A percentile compares a stretch with the other conserved stretches of the same genome.
Evolutionary conservation across 2,329 filamentous ascomycete genomes (phyloP).

Genomic region (Penicillium sp.): DNA sequence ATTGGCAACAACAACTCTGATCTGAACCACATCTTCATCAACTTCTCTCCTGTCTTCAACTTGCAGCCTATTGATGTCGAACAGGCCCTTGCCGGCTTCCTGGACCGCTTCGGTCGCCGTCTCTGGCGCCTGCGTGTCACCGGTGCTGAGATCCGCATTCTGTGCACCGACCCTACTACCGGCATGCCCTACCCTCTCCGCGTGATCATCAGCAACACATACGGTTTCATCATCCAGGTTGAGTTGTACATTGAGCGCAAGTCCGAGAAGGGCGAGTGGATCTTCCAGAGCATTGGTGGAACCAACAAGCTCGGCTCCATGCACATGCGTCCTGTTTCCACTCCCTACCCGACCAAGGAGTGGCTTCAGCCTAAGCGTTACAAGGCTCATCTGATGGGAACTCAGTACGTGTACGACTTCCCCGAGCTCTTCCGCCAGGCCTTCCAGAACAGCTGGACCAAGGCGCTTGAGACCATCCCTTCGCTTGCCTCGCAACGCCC

Average conservation of each 20-base stretch:
- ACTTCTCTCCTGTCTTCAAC: constrained; percentile 96
- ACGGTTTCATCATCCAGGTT: constrained; percentile 93
- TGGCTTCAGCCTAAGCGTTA: constrained; percentile 98
- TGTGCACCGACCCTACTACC: constrained; percentile 84
- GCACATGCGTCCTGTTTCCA: constrained; percentile 84
- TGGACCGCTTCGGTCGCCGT: constrained; percentile 91
- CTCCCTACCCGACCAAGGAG: constrained; percentile 96
- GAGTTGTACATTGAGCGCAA: constrained; percentile 97
- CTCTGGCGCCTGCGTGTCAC: constrained; percentile 95
- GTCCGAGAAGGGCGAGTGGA: constrained; percentile 95
- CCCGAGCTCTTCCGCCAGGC: constrained; percentile 98
- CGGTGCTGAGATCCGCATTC: constrained; percentile 94
- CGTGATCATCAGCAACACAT: constrained; percentile 96
- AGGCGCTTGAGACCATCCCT: constrained; percentile 67
- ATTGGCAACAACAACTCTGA: constrained; percentile 99
- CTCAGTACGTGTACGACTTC: constrained; percentile 99
- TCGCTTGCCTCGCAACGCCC: constrained; percentile 74
- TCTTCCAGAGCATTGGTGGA: constrained; percentile 96
- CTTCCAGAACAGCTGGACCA: constrained; percentile 88
- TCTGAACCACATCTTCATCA: constrained; percentile 99
- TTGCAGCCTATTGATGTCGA: constrained; percentile 85
- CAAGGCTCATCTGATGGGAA: constrained; percentile 98
- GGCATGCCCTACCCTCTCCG: constrained; percentile 85
- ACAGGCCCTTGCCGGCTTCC: constrained; percentile 85
- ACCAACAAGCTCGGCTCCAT: constrained; percentile 92